Conservation (phyloP, 495 filamentous ascomycete species). For the Aspergillus cavernicola region DNA sequence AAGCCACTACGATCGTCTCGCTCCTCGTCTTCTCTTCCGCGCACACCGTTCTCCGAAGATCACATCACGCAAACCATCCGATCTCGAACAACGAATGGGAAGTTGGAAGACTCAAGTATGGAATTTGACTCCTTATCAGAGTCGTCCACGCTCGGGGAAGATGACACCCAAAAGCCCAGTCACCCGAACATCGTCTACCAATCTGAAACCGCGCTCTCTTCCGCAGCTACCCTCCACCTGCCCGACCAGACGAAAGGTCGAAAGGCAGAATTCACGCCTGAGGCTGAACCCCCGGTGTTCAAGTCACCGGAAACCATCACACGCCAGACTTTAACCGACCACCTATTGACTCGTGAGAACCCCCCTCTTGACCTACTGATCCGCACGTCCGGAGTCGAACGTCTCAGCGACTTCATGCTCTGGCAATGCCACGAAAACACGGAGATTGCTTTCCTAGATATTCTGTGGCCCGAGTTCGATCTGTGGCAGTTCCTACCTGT, state of each 20-base stretch:
- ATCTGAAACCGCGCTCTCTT: conserved; percentile 52
- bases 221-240: conserved; percentile 50
- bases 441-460: conserved; percentile 85
- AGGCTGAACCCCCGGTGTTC: conserved; percentile 26
- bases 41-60: conserved; percentile 75
- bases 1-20: conserved; percentile 50
- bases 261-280: conserved; percentile 18
- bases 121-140: conserved; percentile 38
- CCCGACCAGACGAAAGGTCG: conserved; percentile 27
- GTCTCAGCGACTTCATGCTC: conserved; percentile 95
- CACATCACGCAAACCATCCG: conserved; percentile 83
- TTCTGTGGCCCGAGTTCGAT: conserved; percentile 95
- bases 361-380: conserved; percentile 89
- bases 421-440: conserved; percentile 96
- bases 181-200: conserved; percentile 44
- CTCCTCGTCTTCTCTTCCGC: conserved; percentile 31
- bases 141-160: conserved; percentile 34
- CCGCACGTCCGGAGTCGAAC: conserved; percentile 85
- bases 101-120: conserved; percentile 31
- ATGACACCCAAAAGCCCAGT: conserved; percentile 27
- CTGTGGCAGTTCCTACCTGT: conserved; percentile 93
- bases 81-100: conserved; percentile 46
- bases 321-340: conserved; percentile 66
- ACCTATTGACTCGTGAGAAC: conserved; percentile 78
- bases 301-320: conserved; percentile 84